Evolutionary conservation across 176 grass and related monocot species (phyloP), one percentile per base, ranked within the genome.

Genomic region (Oryza meyeriana): DNA sequence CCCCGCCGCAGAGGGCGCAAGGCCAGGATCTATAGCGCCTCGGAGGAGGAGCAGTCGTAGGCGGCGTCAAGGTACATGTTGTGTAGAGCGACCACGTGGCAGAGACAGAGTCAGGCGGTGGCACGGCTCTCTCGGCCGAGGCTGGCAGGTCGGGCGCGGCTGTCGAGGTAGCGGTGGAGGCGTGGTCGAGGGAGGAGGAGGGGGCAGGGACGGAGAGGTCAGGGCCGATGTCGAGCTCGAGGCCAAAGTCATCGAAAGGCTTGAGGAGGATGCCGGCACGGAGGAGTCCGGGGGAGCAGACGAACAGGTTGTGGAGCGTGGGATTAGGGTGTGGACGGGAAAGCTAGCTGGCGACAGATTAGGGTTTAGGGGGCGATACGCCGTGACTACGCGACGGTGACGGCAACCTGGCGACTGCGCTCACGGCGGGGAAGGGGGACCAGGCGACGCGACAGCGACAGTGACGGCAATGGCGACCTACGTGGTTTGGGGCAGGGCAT

Each of bases 141-240:
- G n/a, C n/a, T n/a, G n/a, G n/a, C n/a, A n/a, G n/a, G n/a, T n/a
- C n/a, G 59, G n/a, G 36, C 16, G 36, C n/a, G n/a, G n/a, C n/a
- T n/a, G n/a, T n/a, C n/a, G 77, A 81, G 1, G 86, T 42, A 59
- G 30, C 32, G 0, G 65, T 74, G 38, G 71, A 33, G 4, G 32
- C 4, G 32, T 33, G 12, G 0, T 82, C 26, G 75, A 69, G 30
- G 35, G 14, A 25, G 33, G 34, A 31, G 3, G 61, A 12, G 0
- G 47, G 1, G 12, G 42, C 22, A 6, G 57, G 69, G 48, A 83
- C 34, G 27, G 88, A 59, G 35, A 85, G 61, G 63, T 97, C 84
- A 6, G 94, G 95, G 2, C 95, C 95, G 81, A 97, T 97, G 75
- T 97, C 92, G 74, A 89, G 88, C 52, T 92, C 88, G 47, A 97